Conservation (phyloP, 208 protist genomes). For the Angomonas ambiguus region DNA sequence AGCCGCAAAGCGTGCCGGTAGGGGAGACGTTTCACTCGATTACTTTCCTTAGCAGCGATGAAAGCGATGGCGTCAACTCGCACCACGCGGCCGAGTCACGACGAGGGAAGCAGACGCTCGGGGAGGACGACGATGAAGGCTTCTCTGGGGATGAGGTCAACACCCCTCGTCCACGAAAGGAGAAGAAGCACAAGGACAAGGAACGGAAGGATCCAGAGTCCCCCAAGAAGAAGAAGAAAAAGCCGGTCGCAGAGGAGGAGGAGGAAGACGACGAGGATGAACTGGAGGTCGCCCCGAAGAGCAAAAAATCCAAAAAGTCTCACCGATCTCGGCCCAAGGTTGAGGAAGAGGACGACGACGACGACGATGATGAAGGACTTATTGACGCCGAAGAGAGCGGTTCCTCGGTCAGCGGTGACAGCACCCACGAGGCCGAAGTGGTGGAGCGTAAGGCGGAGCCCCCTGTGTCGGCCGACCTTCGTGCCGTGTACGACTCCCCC, state of each 20-base stretch:
- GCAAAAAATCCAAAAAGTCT: slow-evolving; percentile 7
- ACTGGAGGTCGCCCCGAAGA: neutral
- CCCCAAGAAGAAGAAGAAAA: slow-evolving; percentile 4
- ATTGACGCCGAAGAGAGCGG: slow-evolving; percentile 2
- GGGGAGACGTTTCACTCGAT: slow-evolving; percentile 41
- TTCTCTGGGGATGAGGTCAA: slow-evolving; percentile 6
- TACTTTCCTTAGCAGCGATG: slow-evolving; percentile 85
- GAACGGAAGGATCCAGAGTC: neutral
- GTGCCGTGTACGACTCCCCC: slow-evolving; percentile 85
- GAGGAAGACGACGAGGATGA: neutral
- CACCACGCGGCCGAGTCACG: slow-evolving; percentile 65
- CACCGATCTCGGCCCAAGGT: slow-evolving; percentile 8
- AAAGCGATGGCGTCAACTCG: slow-evolving; percentile 75
- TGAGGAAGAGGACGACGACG: slow-evolving; percentile 11
- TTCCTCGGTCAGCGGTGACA: neutral
- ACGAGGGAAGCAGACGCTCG: slow-evolving; percentile 20
- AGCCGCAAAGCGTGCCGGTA: slow-evolving; percentile 11
- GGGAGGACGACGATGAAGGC: neutral
- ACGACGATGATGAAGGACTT: slow-evolving; percentile 12
- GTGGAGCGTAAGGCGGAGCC: slow-evolving; percentile 24
- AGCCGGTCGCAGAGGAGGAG: neutral
- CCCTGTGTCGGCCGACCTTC: slow-evolving; percentile 63
- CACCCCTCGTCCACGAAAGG: neutral
- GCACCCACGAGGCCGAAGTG: neutral
- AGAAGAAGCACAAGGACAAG: slow-evolving; percentile 1